Evolutionary conservation across 2,329 filamentous ascomycete species (phyloP).

Genomic region (Aspergillaceae sp.): DNA sequence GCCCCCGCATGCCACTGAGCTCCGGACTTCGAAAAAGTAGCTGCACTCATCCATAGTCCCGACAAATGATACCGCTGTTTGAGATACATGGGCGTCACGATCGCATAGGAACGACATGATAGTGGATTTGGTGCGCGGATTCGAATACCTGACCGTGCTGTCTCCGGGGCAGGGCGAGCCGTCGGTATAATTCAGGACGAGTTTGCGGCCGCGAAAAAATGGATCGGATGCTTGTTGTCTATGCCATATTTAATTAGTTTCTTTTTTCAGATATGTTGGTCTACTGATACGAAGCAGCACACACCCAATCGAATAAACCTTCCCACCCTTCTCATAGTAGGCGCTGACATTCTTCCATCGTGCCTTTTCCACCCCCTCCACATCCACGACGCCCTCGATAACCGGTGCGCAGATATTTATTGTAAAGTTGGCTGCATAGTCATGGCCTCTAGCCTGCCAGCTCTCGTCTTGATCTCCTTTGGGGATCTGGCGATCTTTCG

Average conservation of each 20-base stretch:
- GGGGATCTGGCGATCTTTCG: slow-evolving; percentile 32
- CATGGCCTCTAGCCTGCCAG: slow-evolving; percentile 42
- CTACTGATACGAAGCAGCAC: slow-evolving; percentile 6
- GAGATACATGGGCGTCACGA: slow-evolving; percentile 60
- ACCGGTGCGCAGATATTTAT: slow-evolving; percentile 45
- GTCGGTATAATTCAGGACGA: slow-evolving; percentile 67
- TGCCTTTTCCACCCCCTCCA: slow-evolving; percentile 36
- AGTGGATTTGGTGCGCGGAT: slow-evolving; percentile 55
- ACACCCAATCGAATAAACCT: slow-evolving; percentile 41
- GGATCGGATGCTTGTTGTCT: slow-evolving; percentile 39
- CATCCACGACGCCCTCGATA: slow-evolving; percentile 39
- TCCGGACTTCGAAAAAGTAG: slow-evolving; percentile 92
- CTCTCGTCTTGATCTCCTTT: slow-evolving; percentile 35
- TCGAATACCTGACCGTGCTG: slow-evolving; percentile 14
- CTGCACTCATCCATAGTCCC: slow-evolving; percentile 84
- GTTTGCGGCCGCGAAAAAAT: slow-evolving; percentile 47
- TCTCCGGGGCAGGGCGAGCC: slow-evolving; percentile 59
- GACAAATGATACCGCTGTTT: slow-evolving; percentile 72
- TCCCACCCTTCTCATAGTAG: slow-evolving; percentile 37
- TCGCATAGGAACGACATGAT: slow-evolving; percentile 93
- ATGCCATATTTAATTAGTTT: not conserved
- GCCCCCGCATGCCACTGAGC: slow-evolving; percentile 72
- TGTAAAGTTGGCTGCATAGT: slow-evolving; percentile 44
- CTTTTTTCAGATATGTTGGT: not conserved
- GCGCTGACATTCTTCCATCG: slow-evolving; percentile 42